Base-by-base conservation (phyloP, 2,329 filamentous ascomycete species). In the Talaromyces sp. region DNA sequence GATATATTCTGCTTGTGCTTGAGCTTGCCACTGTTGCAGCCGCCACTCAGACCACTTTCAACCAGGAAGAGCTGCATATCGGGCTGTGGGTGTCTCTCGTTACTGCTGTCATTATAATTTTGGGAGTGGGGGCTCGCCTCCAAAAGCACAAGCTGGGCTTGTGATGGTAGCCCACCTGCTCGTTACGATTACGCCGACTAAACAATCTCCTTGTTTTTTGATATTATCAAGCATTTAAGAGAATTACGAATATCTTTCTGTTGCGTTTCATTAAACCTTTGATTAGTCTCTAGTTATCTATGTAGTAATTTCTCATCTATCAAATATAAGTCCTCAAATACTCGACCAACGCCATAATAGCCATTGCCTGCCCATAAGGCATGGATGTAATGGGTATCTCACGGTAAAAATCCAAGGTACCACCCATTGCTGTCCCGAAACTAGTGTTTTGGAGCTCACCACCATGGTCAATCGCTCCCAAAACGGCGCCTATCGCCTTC, bases 301-400 rank as follows among this genome's bases (percentile, higher is more conserved):
- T 29, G 9, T 29, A 52, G 29, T 55, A 14, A 9, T n/a, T 12
- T 1, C 24, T n/a, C 32, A 58, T 61, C 38, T n/a, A 10, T 63
- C 74, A 83, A 41, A 83, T 75, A 62, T 83, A 88, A 32, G 81
- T 81, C 54, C 88, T 80, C 72, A 90, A 70, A 66, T 88, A 89
- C 74, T 93, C 90, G 0, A 88, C 88, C 64, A 92, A 72, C 0
- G 88, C 86, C 86, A 92, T 91, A 64, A 92, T 91, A 0, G 88
- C 89, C 89, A 92, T 92, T 0, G 89, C 88, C 72, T 92, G 90
- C 0, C 90, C 90, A 67, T 92, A 92, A 7, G 89, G 90, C 90
- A 92, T 93, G 66, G 87, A 88, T 2, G 90, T 93, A 63, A 87
- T 75, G 1, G 86, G 82, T 61, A 93, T 92, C 64, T 90, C 83